phyloP scores from a whole-genome alignment of 2,329 filamentous ascomycete species.

The Colletotrichum ledebouriae region DNA sequence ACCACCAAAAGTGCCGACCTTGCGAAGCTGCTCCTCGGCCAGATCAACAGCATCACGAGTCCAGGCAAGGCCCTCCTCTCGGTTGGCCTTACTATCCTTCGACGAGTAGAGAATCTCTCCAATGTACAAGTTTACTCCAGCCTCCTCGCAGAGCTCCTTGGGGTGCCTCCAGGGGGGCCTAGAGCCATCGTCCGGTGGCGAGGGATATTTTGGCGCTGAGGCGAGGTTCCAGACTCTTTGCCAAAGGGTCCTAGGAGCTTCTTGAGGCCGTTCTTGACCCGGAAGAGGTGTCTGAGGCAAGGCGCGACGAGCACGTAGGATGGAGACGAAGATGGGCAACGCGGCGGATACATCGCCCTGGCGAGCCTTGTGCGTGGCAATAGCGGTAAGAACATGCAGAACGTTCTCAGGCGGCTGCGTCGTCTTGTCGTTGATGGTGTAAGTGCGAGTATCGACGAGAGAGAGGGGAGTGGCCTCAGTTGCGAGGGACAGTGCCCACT shows the following conservation, averaged over 20 bases:
- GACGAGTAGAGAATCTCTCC: slow-evolving; percentile 91
- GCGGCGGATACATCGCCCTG: slow-evolving; percentile 75
- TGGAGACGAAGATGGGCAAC: slow-evolving; percentile 86
- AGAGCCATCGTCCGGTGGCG: slow-evolving; percentile 78
- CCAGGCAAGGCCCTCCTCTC: slow-evolving; percentile 85
- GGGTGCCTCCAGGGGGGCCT: slow-evolving; percentile 74
- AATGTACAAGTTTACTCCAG: slow-evolving; percentile 88
- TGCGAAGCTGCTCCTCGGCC: slow-evolving; percentile 77
- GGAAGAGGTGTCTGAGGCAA: slow-evolving; percentile 57
- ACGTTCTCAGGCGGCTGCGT: slow-evolving; percentile 78
- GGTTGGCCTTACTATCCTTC: slow-evolving; percentile 58
- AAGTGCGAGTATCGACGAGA: slow-evolving; percentile 71
- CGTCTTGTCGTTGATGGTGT: slow-evolving; percentile 72
- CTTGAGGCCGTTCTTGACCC: slow-evolving; percentile 31
- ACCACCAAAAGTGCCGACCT: slow-evolving; percentile 47
- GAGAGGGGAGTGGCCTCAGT: slow-evolving; percentile 62
- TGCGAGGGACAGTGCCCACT: slow-evolving; percentile 82
- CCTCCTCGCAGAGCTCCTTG: slow-evolving; percentile 83
- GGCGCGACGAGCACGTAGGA: slow-evolving; percentile 82
- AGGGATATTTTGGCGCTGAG: slow-evolving; percentile 74
- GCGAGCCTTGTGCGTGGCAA: slow-evolving; percentile 83
- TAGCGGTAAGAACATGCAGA: slow-evolving; percentile 79
- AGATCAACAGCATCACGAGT: slow-evolving; percentile 88
- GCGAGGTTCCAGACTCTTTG: slow-evolving; percentile 45
- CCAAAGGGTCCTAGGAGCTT: slow-evolving; percentile 16